Evolutionary conservation across 2,329 filamentous ascomycete genomes (phyloP), one percentile per base, ranked within the genome.

Genomic region (Aspergillus spinulosporus): DNA sequence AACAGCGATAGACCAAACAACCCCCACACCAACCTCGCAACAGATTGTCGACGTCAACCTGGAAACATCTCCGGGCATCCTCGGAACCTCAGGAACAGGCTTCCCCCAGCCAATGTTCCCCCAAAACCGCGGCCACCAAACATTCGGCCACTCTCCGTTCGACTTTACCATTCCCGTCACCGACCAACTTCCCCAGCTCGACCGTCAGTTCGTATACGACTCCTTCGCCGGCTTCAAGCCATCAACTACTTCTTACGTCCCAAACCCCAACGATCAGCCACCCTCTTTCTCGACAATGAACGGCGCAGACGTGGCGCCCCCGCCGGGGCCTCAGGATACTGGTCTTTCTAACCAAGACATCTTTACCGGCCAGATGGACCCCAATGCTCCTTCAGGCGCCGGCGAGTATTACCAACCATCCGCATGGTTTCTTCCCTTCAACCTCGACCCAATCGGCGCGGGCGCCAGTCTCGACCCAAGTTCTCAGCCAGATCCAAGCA

Each of bases 401-500:
- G 72, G 70, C 47, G 73, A 74, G 42, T 74, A 69, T 56, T 70
- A 74, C 54, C 74, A 76, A 43, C 72, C 74, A 45, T 88, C 87
- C 52, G 90, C 89, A 4, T 97, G 92, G 90, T 96, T 95, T 72
- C 86, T 96, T 78, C 91, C 92, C 1, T 96, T 96, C 74, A 95
- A 96, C 69, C 85, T 96, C 74, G 89, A 94, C 57, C 89, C 91
- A 3, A 56, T 72, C 14, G 63, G 68, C 21, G 60, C 59, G 7
- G 59, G 58, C 31, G 62, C 58, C 46, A 54, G 43, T 37, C 60
- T 65, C 7, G 62, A 64, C 42, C 51, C 61, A 11, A 49, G 45
- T 12, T 42, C 60, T 3, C 53, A 56, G 1, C 52, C 64, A 3
- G 64, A 59, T 5, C 54, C 36, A 4, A 51, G 48, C 36, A 49